A percentile compares a stretch with the other conserved stretches of the same genome.
These are phyloP conservation scores for Solanum pennellii DNA, from an alignment of 257 asterid species.

Conservation along the genomic window DNA sequence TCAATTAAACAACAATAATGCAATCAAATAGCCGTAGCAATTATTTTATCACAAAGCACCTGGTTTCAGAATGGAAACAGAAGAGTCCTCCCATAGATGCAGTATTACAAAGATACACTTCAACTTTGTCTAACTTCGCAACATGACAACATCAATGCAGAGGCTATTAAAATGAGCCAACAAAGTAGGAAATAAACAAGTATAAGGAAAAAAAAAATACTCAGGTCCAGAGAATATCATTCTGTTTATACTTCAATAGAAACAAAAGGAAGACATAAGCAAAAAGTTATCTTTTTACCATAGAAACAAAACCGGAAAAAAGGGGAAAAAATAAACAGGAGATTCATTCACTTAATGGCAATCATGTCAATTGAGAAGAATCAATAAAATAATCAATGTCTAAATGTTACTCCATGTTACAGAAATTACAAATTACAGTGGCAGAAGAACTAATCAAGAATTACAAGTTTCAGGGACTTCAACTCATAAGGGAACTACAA, in stretches of 20 bases:
- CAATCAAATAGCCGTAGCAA: background rate
- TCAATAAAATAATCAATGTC: slow-evolving; percentile 45
- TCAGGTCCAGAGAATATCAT: background rate
- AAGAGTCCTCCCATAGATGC: background rate
- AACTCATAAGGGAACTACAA: slow-evolving; percentile 25
- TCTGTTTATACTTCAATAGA: background rate
- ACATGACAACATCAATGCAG: background rate
- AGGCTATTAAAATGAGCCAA: background rate
- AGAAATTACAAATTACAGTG: slow-evolving; percentile 45
- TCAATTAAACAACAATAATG: background rate
- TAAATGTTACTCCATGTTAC: slow-evolving; percentile 34
- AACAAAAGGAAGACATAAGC: background rate
- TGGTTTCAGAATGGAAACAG: background rate
- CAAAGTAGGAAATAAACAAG: background rate
- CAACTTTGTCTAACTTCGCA: background rate
- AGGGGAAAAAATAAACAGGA: background rate
- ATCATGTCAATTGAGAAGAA: slow-evolving; percentile 20
- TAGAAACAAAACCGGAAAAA: background rate
- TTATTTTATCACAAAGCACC: background rate
- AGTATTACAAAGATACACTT: background rate
- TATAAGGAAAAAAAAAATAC: background rate
- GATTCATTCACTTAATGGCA: background rate
- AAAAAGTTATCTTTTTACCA: background rate
- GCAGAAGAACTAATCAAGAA: slow-evolving; percentile 40
- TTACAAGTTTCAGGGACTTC: slow-evolving; percentile 53